These are phyloP conservation scores for Podaxis carcinomalis DNA, from an alignment of 768 basidiomycete genomes.

Conservation along the genomic window DNA sequence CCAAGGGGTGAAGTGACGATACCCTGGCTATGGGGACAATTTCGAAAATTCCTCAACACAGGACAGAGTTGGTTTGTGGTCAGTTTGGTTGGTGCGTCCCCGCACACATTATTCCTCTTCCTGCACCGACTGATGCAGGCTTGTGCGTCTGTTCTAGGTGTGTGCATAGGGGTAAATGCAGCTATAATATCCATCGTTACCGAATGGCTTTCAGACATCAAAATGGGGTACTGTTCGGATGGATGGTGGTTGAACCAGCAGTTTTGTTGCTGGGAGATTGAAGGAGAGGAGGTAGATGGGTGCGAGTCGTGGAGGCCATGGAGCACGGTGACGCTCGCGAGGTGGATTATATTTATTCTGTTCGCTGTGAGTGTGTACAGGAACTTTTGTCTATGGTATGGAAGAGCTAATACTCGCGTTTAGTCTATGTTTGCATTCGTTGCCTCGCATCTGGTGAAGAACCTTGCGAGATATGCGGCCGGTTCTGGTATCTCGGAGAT, in stretches of 20 bases:
- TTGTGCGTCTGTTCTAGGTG: slow-evolving; percentile 43
- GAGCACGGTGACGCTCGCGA: slow-evolving; percentile 65
- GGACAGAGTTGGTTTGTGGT: slow-evolving; percentile 94
- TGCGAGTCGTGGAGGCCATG: slow-evolving; percentile 94
- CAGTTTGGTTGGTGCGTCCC: slow-evolving; percentile 75
- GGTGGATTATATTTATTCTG: slow-evolving; percentile 83
- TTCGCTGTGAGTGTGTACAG: slow-evolving; percentile 68
- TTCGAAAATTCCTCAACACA: slow-evolving; percentile 55
- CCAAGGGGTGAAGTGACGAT: slow-evolving; percentile 48
- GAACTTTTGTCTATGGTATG: neutral
- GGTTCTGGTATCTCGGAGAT: slow-evolving; percentile 99
- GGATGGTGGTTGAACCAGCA: slow-evolving; percentile 99
- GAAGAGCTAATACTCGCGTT: slow-evolving; percentile 11
- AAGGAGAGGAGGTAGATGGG: slow-evolving; percentile 68
- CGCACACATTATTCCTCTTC: neutral
- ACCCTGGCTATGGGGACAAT: slow-evolving; percentile 58
- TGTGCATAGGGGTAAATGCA: slow-evolving; percentile 90
- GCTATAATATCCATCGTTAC: slow-evolving; percentile 93
- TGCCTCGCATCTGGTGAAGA: slow-evolving; percentile 84
- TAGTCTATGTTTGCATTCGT: slow-evolving; percentile 81
- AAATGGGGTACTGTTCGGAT: slow-evolving; percentile 94
- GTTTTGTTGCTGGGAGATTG: slow-evolving; percentile 98
- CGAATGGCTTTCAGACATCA: slow-evolving; percentile 96
- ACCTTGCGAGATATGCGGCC: slow-evolving; percentile 91
- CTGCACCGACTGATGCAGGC: neutral